Conservation (phyloP, 805 yeast species). For the Scheffersomyces coipomensis region DNA sequence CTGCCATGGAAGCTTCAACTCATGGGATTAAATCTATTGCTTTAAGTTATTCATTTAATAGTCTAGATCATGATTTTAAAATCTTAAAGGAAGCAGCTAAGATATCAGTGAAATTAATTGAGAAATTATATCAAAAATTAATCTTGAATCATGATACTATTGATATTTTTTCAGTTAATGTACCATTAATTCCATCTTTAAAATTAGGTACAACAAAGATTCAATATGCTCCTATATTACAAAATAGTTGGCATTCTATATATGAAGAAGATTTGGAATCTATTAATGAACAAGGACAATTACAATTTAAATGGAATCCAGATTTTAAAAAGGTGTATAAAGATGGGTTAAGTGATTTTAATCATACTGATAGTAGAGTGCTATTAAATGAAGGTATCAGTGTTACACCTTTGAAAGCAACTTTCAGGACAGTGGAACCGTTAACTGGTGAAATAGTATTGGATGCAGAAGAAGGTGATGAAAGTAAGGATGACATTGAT, state of each 20-base stretch:
- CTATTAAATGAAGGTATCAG: conserved; percentile 62
- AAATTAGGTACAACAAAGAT: conserved; percentile 58
- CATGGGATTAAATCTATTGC: conserved; percentile 73
- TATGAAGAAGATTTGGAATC: conserved; percentile 33
- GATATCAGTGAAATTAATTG: conserved; percentile 62
- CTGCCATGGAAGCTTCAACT: conserved; percentile 90
- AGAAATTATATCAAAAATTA: conserved; percentile 62
- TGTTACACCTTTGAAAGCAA: conserved; percentile 59
- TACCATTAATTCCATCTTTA: conserved; percentile 66
- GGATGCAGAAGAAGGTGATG: conserved; percentile 13
- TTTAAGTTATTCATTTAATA: conserved; percentile 77
- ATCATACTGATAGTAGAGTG: conserved; percentile 68
- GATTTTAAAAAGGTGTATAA: conserved; percentile 68
- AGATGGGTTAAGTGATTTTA: conserved; percentile 37
- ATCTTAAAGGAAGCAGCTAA: conserved; percentile 64
- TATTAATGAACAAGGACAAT: conserved; percentile 22
- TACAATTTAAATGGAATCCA: conserved; percentile 79
- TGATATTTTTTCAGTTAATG: conserved; percentile 80
- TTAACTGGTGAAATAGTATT: conserved; percentile 58
- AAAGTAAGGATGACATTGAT: not conserved
- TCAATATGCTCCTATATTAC: conserved; percentile 73
- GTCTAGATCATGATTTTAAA: conserved; percentile 46
- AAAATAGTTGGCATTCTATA: conserved; percentile 76
- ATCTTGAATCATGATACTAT: conserved; percentile 34
- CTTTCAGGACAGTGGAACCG: conserved; percentile 55